Evolutionary conservation across 148 eudicot genomes (phyloP).

Genomic region (Camellia japonica): DNA sequence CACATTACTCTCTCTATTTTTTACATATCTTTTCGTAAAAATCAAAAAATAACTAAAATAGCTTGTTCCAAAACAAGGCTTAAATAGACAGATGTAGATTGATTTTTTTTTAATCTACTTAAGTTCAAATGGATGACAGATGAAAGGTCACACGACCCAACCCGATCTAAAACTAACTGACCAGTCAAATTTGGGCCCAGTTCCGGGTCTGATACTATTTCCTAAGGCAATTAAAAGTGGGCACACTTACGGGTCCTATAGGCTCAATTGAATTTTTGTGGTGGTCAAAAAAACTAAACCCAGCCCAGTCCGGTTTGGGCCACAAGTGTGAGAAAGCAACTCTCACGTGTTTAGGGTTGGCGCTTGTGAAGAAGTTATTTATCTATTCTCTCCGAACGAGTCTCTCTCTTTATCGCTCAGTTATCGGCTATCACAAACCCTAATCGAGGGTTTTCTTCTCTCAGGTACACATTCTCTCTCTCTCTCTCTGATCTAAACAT

Average conservation of each 20-base stretch:
- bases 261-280: background rate
- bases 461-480: constrained; percentile 14
- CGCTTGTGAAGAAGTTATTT: background rate
- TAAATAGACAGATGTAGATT: too few relatives aligned
- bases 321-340: background rate
- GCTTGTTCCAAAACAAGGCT: too few relatives aligned
- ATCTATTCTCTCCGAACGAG: background rate
- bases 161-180: too few relatives aligned
- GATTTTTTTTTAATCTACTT: too few relatives aligned
- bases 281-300: background rate
- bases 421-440: constrained; percentile 28
- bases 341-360: constrained; percentile 3
- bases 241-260: background rate
- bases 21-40: too few relatives aligned
- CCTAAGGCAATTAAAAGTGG: too few relatives aligned
- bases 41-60: too few relatives aligned
- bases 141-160: too few relatives aligned
- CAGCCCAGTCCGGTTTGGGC: background rate
- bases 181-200: too few relatives aligned
- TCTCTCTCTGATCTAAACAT: background rate
- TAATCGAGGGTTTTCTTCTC: constrained; percentile 12
- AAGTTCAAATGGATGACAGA: too few relatives aligned
- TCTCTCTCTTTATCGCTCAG: background rate
- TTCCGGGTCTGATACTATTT: too few relatives aligned
- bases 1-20: too few relatives aligned